Conservation (phyloP, 176 grass and related monocot genomes). For the Thalia dealbata region DNA sequence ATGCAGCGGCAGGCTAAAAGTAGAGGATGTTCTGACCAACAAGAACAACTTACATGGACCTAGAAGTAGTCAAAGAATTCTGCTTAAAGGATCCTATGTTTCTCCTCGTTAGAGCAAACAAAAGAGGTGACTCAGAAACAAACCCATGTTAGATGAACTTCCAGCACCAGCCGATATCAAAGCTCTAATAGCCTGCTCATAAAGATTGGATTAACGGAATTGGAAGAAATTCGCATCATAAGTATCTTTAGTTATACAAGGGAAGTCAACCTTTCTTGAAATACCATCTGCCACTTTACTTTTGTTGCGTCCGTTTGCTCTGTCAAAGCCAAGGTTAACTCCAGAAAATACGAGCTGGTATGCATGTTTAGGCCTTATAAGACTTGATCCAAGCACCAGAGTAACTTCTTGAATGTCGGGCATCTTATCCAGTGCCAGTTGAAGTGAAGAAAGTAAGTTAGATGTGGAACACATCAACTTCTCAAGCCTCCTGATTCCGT, state of each 20-base stretch:
- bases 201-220: slow-evolving; percentile 20
- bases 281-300: slow-evolving; percentile 75
- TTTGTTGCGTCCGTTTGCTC: slow-evolving; percentile 28
- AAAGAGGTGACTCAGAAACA: slow-evolving; percentile 11
- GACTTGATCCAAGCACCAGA: slow-evolving; percentile 66
- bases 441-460: slow-evolving; percentile 48
- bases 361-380: slow-evolving; percentile 52
- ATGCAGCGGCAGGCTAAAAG: slow-evolving; percentile 60
- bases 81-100: slow-evolving; percentile 13
- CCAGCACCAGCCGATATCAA: slow-evolving; percentile 81
- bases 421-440: slow-evolving; percentile 68
- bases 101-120: slow-evolving; percentile 3
- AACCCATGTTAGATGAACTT: slow-evolving; percentile 67
- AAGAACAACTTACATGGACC: slow-evolving; percentile 82
- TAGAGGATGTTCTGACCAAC: slow-evolving; percentile 52
- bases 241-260: background rate
- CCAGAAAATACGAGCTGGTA: slow-evolving; percentile 65
- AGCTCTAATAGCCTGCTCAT: slow-evolving; percentile 63
- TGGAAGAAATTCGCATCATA: background rate
- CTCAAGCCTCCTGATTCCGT: slow-evolving; percentile 68
- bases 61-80: slow-evolving; percentile 24
- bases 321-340: slow-evolving; percentile 41
- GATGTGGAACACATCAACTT: slow-evolving; percentile 78
- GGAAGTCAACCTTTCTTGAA: slow-evolving; percentile 65
- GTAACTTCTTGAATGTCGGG: slow-evolving; percentile 53